Conservation (phyloP, 1,284 basidiomycete genomes). For the Chalciporus sp. region DNA sequence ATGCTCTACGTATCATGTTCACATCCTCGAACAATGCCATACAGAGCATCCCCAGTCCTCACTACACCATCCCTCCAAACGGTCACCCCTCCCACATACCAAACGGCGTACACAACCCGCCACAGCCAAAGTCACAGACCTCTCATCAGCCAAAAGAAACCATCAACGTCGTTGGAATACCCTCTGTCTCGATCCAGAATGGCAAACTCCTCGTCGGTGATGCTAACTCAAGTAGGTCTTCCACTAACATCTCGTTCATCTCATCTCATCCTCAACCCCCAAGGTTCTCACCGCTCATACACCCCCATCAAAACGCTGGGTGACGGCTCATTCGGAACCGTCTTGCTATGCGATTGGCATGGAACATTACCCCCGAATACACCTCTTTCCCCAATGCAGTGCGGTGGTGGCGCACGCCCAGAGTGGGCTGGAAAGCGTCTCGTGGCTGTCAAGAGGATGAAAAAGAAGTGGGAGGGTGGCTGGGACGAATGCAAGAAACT, state of each 20-base stretch:
- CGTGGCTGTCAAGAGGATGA: constrained; percentile 98
- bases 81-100: constrained; percentile 6
- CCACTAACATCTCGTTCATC: constrained; percentile 8
- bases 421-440: constrained; percentile 95
- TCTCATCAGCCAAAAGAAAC: constrained; percentile 50
- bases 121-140: constrained; percentile 22
- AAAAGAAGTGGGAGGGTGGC: constrained; percentile 94
- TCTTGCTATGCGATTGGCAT: constrained; percentile 99
- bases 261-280: constrained; percentile 5
- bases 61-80: constrained; percentile 22
- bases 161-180: constrained; percentile 67
- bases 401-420: constrained; percentile 82
- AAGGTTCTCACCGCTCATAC: constrained; percentile 61
- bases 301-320: constrained; percentile 88
- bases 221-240: constrained; percentile 63
- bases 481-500: constrained; percentile 97
- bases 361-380: constrained; percentile 89
- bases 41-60: constrained; percentile 34
- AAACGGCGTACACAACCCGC: constrained; percentile 12
- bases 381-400: constrained; percentile 89
- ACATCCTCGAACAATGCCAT: constrained; percentile 54
- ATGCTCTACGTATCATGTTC: constrained; percentile 70
- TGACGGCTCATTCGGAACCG: constrained; percentile 96
- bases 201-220: constrained; percentile 70
- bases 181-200: constrained; percentile 69